A percentile compares a stretch with the other conserved stretches of the same genome.
These are phyloP conservation scores for Liquidambar formosana DNA, from an alignment of 164 flowering plant species.

Conservation along the genomic window DNA sequence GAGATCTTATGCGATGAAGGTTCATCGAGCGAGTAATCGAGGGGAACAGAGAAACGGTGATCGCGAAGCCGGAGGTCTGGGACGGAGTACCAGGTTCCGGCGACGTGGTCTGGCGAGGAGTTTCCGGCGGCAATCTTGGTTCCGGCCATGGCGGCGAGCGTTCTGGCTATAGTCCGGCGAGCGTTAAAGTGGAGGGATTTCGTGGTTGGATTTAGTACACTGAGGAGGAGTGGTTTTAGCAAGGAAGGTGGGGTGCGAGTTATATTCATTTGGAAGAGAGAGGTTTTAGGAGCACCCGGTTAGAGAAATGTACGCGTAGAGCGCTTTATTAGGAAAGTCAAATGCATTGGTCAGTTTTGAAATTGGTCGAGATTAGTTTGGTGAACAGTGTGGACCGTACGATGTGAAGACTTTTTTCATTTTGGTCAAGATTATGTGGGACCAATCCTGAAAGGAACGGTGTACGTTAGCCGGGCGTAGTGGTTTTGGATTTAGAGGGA, in stretches of 20 bases:
- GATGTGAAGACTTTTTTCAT: too few species aligned
- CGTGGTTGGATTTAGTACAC: neutral
- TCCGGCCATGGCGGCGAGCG: slow-evolving; percentile 27
- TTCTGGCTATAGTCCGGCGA: slow-evolving; percentile 5
- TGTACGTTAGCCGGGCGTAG: too few species aligned
- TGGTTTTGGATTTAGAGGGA: too few species aligned
- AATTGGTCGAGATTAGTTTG: too few species aligned
- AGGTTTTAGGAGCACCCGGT: too few species aligned
- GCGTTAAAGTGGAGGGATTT: slow-evolving; percentile 6
- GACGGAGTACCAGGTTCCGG: slow-evolving; percentile 81
- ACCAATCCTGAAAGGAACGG: too few species aligned
- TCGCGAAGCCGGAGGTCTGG: slow-evolving; percentile 93
- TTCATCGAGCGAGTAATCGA: slow-evolving; percentile 57
- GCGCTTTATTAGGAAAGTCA: neutral
- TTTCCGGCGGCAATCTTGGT: neutral
- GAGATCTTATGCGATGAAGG: slow-evolving; percentile 45
- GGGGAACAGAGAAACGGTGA: slow-evolving; percentile 86
- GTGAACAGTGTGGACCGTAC: too few species aligned
- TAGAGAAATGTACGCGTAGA: neutral
- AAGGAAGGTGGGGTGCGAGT: slow-evolving; percentile 18
- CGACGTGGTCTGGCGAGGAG: slow-evolving; percentile 42
- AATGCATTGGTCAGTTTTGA: neutral
- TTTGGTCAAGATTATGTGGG: too few species aligned
- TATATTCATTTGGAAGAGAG: slow-evolving; percentile 4
- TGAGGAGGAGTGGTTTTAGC: slow-evolving; percentile 15